phyloP scores from a whole-genome alignment of 768 basidiomycete genomes.

The Punctularia strigosozonata region DNA sequence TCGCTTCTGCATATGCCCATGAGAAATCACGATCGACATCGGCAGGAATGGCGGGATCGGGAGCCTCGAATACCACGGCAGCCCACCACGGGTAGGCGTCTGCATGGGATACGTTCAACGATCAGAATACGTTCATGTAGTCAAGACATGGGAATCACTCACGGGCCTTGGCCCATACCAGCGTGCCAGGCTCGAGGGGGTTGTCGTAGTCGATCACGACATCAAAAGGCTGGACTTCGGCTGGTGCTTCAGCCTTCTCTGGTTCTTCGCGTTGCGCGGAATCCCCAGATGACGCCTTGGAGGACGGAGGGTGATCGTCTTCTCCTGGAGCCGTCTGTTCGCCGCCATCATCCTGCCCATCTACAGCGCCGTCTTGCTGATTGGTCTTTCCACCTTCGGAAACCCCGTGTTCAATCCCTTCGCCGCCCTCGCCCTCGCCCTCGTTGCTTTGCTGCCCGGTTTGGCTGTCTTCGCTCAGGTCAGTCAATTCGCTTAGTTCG shows the following conservation, averaged over 20 bases:
- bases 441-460: background rate
- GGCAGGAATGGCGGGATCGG: constrained; percentile 43
- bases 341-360: too few relatives aligned
- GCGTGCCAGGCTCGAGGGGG: constrained; percentile 41
- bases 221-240: constrained; percentile 15
- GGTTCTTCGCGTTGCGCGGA: constrained; percentile 1
- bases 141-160: constrained; percentile 16
- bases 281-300: too few relatives aligned
- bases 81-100: constrained; percentile 84
- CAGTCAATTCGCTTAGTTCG: background rate
- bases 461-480: background rate
- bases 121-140: background rate
- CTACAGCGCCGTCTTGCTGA: too few relatives aligned
- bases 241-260: constrained; percentile 6
- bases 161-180: constrained; percentile 83
- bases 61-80: constrained; percentile 59
- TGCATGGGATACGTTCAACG: constrained; percentile 17
- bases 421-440: background rate
- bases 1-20: constrained; percentile 19
- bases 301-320: too few relatives aligned
- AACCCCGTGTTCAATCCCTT: background rate
- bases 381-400: background rate
- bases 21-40: too few relatives aligned
- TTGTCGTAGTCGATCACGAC: constrained; percentile 24
- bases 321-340: too few relatives aligned